Evolutionary conservation across 768 basidiomycete genomes (phyloP), one percentile per base, ranked within the genome.

Genomic region (Ramaria sp.): DNA sequence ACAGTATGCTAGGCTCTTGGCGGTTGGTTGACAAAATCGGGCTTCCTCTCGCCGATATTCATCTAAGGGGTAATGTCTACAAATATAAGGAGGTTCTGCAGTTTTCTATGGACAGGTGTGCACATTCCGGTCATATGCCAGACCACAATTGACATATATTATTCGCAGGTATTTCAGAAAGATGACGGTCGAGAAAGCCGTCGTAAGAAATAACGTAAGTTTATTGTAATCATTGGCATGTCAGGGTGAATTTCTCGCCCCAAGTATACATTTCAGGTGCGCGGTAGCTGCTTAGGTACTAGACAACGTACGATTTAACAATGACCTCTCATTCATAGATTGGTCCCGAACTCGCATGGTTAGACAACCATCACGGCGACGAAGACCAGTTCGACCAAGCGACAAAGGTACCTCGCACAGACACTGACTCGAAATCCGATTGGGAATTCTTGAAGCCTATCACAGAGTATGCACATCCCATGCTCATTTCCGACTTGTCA

Each of bases 21-120:
- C 76, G 86, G 17, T 74, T 89, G 70, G 66, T 76, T 60, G 86
- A 89, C 69, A 89, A 89, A 70, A 78, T 86, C 54, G 89, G 87
- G 7, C 71, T 82, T 63, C 73, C 81, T 20, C 70, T 89, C 38
- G 82, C 87, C 54, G 81, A 87, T 54, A 88, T 89, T 43, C 87
- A 90, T 68, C 68, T 72, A 54, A 73, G 75, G 27, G 87, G 88
- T 27, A 72, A 82, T 63, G 88, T 89, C 39, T 85, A 87, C 17
- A 49, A 54, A 31, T 55, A 56, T 38, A 39, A 57, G 39, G 55
- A 57, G 11, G 22, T 30, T 10, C 42, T 57, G 31, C 37, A 57
- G 31, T 48, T 57, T 34, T 57, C 55, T 17, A 57, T 57, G 55
- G 48, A 57, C 30, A 27, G 55, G 55, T 57, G 17, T 9, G 22